Conservation (phyloP, 2,329 filamentous ascomycete genomes). For the Alternaria ventricosa region DNA sequence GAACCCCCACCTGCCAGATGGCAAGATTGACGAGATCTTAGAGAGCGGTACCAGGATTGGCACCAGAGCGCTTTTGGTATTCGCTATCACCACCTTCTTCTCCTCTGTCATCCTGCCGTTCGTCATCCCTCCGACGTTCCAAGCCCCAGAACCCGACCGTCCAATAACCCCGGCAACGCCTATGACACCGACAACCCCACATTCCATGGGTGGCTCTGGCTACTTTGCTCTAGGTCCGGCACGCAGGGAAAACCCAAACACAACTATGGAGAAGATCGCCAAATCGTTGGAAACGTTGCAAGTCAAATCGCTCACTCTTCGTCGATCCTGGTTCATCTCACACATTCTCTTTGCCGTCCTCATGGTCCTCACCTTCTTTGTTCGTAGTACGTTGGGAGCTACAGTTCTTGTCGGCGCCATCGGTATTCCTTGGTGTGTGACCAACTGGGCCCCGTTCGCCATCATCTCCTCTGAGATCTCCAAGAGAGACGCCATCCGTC, state of each 20-base stretch:
- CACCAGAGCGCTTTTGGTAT: slow-evolving; percentile 87
- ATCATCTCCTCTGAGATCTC: slow-evolving; percentile 94
- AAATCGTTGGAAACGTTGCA: slow-evolving; percentile 66
- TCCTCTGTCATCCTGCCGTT: slow-evolving; percentile 86
- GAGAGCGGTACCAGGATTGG: slow-evolving; percentile 85
- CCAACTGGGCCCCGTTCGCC: slow-evolving; percentile 93
- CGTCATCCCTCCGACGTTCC: slow-evolving; percentile 82
- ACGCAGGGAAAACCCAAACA: slow-evolving; percentile 26
- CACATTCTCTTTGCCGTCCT: slow-evolving; percentile 82
- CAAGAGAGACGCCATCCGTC: slow-evolving; percentile 73
- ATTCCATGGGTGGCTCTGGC: slow-evolving; percentile 41
- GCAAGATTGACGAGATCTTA: slow-evolving; percentile 80
- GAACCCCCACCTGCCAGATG: slow-evolving; percentile 78
- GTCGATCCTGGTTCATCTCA: slow-evolving; percentile 83
- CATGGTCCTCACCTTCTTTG: slow-evolving; percentile 85
- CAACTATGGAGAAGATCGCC: slow-evolving; percentile 29
- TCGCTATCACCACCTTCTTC: slow-evolving; percentile 81
- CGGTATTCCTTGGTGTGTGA: slow-evolving; percentile 90
- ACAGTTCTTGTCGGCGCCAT: slow-evolving; percentile 81
- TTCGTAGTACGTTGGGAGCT: slow-evolving; percentile 72
- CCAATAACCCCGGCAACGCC: slow-evolving; percentile 52
- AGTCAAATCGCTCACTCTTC: slow-evolving; percentile 84
- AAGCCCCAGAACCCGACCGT: slow-evolving; percentile 48
- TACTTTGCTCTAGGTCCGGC: slow-evolving; percentile 41
- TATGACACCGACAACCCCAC: slow-evolving; percentile 41